These are phyloP conservation scores for Lasiosphaeris hirsuta DNA, from an alignment of 495 filamentous ascomycete genomes.

Conservation along the genomic window DNA sequence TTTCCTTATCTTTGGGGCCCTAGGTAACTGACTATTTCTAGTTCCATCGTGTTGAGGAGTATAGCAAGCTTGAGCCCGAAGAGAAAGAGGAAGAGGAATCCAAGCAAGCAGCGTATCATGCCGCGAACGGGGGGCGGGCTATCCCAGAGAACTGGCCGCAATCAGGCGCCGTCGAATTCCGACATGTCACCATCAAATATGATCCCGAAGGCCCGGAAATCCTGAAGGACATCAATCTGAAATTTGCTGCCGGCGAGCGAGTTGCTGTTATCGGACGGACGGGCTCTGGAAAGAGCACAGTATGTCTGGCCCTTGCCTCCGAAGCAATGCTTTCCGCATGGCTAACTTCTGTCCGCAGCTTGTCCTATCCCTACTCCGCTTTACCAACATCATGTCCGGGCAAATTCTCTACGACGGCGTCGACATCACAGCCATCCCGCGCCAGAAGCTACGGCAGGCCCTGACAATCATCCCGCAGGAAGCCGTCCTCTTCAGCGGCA, in stretches of 20 bases:
- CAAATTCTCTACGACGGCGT: conserved; percentile 53
- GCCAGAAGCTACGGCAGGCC: conserved; percentile 47
- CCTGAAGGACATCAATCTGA: conserved; percentile 50
- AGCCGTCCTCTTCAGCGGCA: conserved; percentile 52
- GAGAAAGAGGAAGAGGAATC: conserved; percentile 32
- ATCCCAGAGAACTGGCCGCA: conserved; percentile 46
- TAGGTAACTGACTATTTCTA: conserved; percentile 1
- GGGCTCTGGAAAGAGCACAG: conserved; percentile 58
- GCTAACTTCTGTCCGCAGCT: conserved; percentile 31
- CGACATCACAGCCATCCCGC: conserved; percentile 46
- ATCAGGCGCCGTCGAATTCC: conserved; percentile 47
- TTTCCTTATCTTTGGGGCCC: too few species aligned
- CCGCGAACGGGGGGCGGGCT: conserved; percentile 22
- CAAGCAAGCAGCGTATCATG: conserved; percentile 4
- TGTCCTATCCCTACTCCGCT: conserved; percentile 52
- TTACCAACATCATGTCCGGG: conserved; percentile 49
- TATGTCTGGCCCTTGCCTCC: conserved; percentile 17
- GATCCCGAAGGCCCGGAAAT: conserved; percentile 45
- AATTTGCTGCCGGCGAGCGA: conserved; percentile 49
- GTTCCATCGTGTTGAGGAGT: conserved; percentile 50
- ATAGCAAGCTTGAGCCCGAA: conserved; percentile 43
- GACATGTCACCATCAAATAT: conserved; percentile 49
- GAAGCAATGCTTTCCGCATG: not conserved
- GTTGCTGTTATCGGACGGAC: conserved; percentile 56
- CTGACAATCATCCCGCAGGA: conserved; percentile 59